Evolutionary conservation across 2,329 filamentous ascomycete genomes (phyloP), one percentile per base, ranked within the genome.

Genomic region (Colletotrichum cuscutae): DNA sequence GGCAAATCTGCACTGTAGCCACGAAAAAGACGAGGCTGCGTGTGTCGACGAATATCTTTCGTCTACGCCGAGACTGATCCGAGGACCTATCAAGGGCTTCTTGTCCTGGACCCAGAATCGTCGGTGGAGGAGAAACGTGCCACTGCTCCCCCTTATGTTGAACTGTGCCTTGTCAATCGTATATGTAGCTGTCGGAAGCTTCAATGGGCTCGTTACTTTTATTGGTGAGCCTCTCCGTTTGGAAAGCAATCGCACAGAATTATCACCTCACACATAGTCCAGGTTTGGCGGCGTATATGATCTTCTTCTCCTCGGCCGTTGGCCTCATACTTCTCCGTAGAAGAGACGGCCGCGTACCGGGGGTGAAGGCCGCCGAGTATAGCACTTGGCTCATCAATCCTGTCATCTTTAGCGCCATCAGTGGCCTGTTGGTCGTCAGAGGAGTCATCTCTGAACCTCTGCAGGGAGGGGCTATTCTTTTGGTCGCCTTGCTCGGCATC

Each of bases 401-500:
- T 64, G 68, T 79, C 49, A 76, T 78, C 52, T 78, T 81, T 69
- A 76, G 73, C 57, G 73, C 73, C 53, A 74, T 77, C 37, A 80
- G 77, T 68, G 73, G 72, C 35, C 62, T 79, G 71, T 69, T 79
- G 71, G 77, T 80, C 32, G 66, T 78, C 58, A 76, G 78, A 75
- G 80, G 77, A 72, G 67, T 75, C 53, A 74, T 78, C 37, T 76
- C 74, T 67, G 76, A 77, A 73, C 78, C 77, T 63, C 73, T 78
- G 60, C 79, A 79, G 73, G 77, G 76, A 68, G 77, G 78, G 53
- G 70, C 74, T 57, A 78, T 81, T 61, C 30, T 80, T 63, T 76
- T 76, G 60, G 78, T 78, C 74, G 76, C 76, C 68, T 58, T 76
- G 11, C 71, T 78, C 13, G 77, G 78, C 69, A 68, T 80, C 66